Evolutionary conservation across 345 rosid genomes (phyloP), one percentile per base, ranked within the genome.

Genomic region (Excoecaria agallocha): DNA sequence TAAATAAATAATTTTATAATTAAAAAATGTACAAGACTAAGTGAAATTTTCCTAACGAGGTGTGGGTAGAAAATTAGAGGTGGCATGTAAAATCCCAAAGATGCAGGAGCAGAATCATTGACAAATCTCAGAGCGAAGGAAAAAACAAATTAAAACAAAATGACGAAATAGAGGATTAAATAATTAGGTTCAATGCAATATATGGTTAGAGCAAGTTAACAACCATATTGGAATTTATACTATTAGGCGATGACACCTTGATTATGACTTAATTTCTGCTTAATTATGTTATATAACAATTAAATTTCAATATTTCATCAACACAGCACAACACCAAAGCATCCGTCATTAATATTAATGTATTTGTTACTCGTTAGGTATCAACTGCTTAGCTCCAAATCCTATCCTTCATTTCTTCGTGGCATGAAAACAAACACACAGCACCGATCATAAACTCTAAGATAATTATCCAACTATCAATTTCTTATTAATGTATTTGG

Each of bases 141-240:
- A 55, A 57, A 20, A 7, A 22, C n/a, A n/a, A n/a, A n/a, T n/a
- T n/a, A n/a, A n/a, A n/a, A n/a, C 16, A 24, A 25, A 30, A 30
- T 30, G 30, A 30, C 30, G 2, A 30, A 30, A 30, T 30, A 30
- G 30, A 30, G 30, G 2, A 30, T 30, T 30, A 30, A 30, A 30
- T 30, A 30, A 30, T 30, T 30, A n/a, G n/a, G n/a, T n/a, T n/a
- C n/a, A n/a, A n/a, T n/a, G n/a, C n/a, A n/a, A n/a, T n/a, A n/a
- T n/a, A n/a, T n/a, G n/a, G n/a, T n/a, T n/a, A 13, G 73, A 41
- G 73, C 63, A 56, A 70, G 73, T 56, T 70, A 70, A 39, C 73
- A 48, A 67, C 70, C 70, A 12, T 30, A 30, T n/a, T 30, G 30
- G 30, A 30, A 30, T 30, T 0, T 30, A 30, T 30, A 30, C 30